A percentile compares a stretch with the other conserved stretches of the same genome.
Evolutionary conservation across 169 alveolate genomes (phyloP).

Genomic region (Cryptosporidium ryanae): DNA sequence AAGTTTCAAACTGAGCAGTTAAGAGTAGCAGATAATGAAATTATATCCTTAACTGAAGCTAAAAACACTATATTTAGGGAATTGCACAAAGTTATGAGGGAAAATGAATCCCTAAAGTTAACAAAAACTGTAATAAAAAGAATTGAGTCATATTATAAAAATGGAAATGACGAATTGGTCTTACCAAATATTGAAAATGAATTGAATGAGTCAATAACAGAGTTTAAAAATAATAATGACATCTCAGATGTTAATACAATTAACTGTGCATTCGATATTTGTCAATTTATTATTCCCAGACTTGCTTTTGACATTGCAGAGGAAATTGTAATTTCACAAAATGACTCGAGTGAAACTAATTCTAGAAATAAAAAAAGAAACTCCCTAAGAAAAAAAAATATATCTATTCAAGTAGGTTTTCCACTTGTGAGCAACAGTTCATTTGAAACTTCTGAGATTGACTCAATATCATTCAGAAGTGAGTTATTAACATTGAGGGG

Average conservation of each 20-base stretch:
- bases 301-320: conserved; percentile 71
- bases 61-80: conserved; percentile 47
- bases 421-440: conserved; percentile 13
- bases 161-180: conserved; percentile 20
- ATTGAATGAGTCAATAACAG: conserved; percentile 6
- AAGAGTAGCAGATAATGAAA: conserved; percentile 64
- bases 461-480: conserved; percentile 27
- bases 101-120: conserved; percentile 51
- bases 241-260: not conserved
- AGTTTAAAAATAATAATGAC: conserved; percentile 1
- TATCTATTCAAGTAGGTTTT: conserved; percentile 54
- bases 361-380: not conserved
- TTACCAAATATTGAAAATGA: conserved; percentile 51
- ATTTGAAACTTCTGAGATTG: conserved; percentile 9
- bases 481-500: conserved; percentile 49
- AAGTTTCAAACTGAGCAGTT: conserved; percentile 65
- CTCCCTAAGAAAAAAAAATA: conserved; percentile 25
- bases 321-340: conserved; percentile 19
- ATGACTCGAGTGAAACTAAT: not conserved
- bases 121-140: conserved; percentile 52
- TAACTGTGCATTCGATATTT: conserved; percentile 27
- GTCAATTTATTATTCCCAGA: conserved; percentile 59
- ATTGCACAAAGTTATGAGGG: conserved; percentile 36
- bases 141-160: conserved; percentile 44
- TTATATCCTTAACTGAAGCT: conserved; percentile 39